Evolutionary conservation across 2,329 filamentous ascomycete genomes (phyloP).

Genomic region (Phialemoniopsis sp.): DNA sequence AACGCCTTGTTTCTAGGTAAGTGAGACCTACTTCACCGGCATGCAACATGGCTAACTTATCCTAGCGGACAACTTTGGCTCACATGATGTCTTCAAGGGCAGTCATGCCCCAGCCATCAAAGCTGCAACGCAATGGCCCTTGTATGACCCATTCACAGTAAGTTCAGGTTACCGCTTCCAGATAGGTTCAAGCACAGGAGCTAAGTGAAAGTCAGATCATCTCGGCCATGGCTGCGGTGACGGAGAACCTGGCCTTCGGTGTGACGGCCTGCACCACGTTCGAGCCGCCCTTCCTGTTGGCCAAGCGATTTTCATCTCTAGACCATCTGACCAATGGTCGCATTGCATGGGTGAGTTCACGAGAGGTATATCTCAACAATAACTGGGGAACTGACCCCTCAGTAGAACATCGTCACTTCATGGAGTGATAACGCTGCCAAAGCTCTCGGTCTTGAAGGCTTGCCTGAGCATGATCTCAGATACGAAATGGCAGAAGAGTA

Average conservation of each 20-base stretch:
- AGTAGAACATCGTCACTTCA: too few relatives aligned
- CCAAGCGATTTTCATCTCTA: slow-evolving; percentile 9
- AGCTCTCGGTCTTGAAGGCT: too few relatives aligned
- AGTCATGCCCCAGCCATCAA: slow-evolving; percentile 5
- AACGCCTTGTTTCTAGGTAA: slow-evolving; percentile 65
- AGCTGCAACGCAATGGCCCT: slow-evolving; percentile 4
- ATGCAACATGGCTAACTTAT: too few relatives aligned
- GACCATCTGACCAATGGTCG: slow-evolving; percentile 11
- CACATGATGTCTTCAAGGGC: slow-evolving; percentile 5
- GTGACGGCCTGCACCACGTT: slow-evolving; percentile 9
- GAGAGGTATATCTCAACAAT: too few relatives aligned
- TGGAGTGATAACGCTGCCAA: too few relatives aligned
- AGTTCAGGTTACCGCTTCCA: too few relatives aligned
- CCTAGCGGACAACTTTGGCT: slow-evolving; percentile 6
- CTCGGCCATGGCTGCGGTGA: slow-evolving; percentile 12
- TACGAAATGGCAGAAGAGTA: slow-evolving; percentile 61
- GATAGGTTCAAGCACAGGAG: too few relatives aligned
- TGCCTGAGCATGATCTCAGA: slow-evolving; percentile 59
- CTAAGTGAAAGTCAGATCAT: too few relatives aligned
- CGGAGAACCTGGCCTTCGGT: slow-evolving; percentile 11
- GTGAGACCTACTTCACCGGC: too few relatives aligned
- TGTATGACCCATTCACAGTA: slow-evolving; percentile 1
- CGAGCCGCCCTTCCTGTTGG: slow-evolving; percentile 8
- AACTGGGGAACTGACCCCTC: too few relatives aligned
- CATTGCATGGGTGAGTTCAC: too few relatives aligned